Base-by-base conservation (phyloP, 805 yeast species). In the Hanseniaspora guilliermondii region DNA sequence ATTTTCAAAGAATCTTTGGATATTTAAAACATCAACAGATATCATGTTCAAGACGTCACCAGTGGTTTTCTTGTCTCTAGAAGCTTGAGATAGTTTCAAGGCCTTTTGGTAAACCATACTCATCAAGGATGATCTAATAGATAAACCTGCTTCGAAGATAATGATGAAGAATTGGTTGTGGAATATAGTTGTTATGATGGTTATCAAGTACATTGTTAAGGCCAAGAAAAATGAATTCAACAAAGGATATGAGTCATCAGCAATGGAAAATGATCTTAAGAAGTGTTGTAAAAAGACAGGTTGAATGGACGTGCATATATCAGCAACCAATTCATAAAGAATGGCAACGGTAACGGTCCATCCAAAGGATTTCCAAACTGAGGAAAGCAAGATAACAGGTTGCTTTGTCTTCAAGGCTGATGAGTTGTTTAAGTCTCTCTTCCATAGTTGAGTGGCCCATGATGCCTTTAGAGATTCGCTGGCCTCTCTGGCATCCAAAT, bases 11-110 rank as follows among this genome's bases (percentile, higher is more conserved):
- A 84, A 67, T 38, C 77, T 80, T 62, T 81, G 85, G 30, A 87
- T 69, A 58, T 84, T 73, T 47, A 70, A 69, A 12, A 85, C 80
- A 69, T 87, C 96, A 33, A 85, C 89, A 19, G 93, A 78, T 73
- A 85, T 76, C 62, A 83, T 73, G 61, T 85, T 87, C 59, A 87
- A 76, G 52, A 87, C 84, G 59, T 86, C 94, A 59, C 95, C 95
- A 2, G 89, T 76, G 1, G 87, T 69, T 59, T 76, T 70, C 17
- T 75, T 72, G 33, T 74, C 73, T 57, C 82, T 76, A 7, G 87
- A 78, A 47, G 79, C 81, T 7, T 79, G 76, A 2, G 94, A 80
- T n/a, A 88, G 68, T 19, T 65, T 72, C 56, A 88, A 71, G 0
- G 93, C 74, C 65, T 88, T 88, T 46, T 78, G 76, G 64, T 83